Base-by-base conservation (phyloP, 2,329 filamentous ascomycete genomes). In the Trichophyton verrucosum region DNA sequence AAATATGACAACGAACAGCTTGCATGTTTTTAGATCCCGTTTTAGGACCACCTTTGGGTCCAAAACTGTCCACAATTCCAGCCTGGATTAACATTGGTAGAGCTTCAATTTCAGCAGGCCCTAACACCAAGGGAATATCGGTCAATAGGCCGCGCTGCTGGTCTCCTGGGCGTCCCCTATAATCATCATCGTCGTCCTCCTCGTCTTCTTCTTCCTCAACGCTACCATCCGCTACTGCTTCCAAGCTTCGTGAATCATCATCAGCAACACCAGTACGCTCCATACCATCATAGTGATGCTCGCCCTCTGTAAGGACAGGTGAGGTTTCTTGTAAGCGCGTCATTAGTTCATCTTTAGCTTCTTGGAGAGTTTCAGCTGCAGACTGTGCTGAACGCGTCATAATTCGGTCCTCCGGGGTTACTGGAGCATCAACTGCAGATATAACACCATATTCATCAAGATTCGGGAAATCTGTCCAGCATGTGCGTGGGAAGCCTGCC, bases 61-160 rank as follows among this genome's bases (percentile, higher is more conserved):
- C 84, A 65, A 87, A 86, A 62, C 88, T 88, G 62, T 95, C 89
- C 22, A 96, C 84, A 59, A 97, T 95, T 64, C 91, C 95, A 13
- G 89, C 91, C 77, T 96, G 96, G 68, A 97, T 87, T 62, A 96
- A 95, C 91, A 96, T 96, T 60, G 95, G 92, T 59, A 97, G 77
- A 4, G 94, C 91, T 73, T 97, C 92, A 60, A 96, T 96, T 74
- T 97, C 92, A 61, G 91, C 91, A 0, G 92, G 92, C 49, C 95
- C 91, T 33, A 97, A 80, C 42, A 96, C 95, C 66, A 97, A 88
- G 33, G 92, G 92, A 11, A 97, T 90, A 71, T 97, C 92, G 0
- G 92, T 96, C 60, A 97, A 77, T 13, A 97, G 77, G 11, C 92
- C 92, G 17, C 89, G 87, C 69, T 80, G 76, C 63, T 81, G 77